Percentiles rank a stretch among this genome's conserved stretches.
These are phyloP conservation scores for Corchorus olitorius DNA, from an alignment of 345 rosid genomes.

Conservation along the genomic window DNA sequence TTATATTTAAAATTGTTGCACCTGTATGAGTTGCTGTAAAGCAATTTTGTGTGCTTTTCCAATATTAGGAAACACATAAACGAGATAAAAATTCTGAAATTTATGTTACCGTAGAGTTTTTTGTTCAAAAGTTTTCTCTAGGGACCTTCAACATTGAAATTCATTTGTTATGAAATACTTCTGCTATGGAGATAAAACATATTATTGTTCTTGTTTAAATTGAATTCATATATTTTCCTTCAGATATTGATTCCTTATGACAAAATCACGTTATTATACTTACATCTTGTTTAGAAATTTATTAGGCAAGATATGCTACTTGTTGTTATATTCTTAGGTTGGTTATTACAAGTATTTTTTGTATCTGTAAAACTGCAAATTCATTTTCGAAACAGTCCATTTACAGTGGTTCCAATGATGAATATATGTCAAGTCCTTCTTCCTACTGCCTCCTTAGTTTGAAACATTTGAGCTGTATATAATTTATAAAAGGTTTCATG, in stretches of 20 bases:
- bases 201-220: neutral
- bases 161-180: neutral
- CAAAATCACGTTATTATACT: neutral
- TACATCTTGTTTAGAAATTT: neutral
- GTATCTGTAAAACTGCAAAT: neutral
- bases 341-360: neutral
- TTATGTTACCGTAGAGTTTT: neutral
- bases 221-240: neutral
- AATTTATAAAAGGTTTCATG: neutral
- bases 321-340: neutral
- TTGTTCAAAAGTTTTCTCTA: neutral
- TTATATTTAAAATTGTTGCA: conserved; percentile 1
- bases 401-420: neutral
- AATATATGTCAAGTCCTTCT: neutral
- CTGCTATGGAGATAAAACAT: neutral
- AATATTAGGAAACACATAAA: neutral
- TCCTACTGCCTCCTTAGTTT: neutral
- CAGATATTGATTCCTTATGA: neutral
- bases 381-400: too few species aligned
- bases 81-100: neutral
- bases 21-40: neutral
- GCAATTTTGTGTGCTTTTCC: neutral
- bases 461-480: neutral
- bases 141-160: neutral
- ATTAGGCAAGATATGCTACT: neutral